phyloP scores from a whole-genome alignment of 192 early-diverging fungal species.

The Mortierella claussenii region DNA sequence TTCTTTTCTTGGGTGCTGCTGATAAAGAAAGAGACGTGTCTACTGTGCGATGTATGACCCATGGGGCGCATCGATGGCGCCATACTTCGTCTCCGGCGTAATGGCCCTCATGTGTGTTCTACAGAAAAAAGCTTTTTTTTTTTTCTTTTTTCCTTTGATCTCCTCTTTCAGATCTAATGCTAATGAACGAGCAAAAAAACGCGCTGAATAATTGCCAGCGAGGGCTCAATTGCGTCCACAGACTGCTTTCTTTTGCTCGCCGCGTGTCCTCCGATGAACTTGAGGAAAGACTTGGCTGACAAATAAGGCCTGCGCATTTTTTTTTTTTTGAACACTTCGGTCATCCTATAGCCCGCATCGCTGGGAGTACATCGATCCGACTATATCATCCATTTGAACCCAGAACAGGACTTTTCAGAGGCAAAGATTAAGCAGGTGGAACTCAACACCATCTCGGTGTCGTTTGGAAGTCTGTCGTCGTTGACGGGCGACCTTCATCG shows the following conservation, averaged over 20 bases:
- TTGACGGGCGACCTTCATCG: slow-evolving; percentile 81
- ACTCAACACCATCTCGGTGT: slow-evolving; percentile 94
- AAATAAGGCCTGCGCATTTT: not conserved
- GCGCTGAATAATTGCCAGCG: too few species aligned
- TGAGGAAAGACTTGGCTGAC: too few species aligned
- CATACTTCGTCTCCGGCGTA: slow-evolving; percentile 2
- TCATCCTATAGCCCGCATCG: slow-evolving; percentile 68
- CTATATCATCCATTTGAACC: slow-evolving; percentile 83
- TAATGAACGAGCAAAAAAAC: too few species aligned
- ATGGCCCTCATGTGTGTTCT: too few species aligned
- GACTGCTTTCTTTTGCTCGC: too few species aligned
- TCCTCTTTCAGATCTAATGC: too few species aligned
- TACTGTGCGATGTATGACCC: not conserved
- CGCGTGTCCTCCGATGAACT: too few species aligned
- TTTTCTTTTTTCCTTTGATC: not conserved
- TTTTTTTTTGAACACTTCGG: too few species aligned
- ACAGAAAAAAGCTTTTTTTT: not conserved
- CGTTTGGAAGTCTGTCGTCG: slow-evolving; percentile 87
- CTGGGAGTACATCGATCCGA: slow-evolving; percentile 94
- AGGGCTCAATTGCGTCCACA: too few species aligned
- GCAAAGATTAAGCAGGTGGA: slow-evolving; percentile 90
- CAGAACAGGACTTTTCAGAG: slow-evolving; percentile 55
- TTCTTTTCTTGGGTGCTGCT: not conserved
- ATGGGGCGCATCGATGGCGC: slow-evolving; percentile 14
- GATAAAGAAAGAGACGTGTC: not conserved